phyloP scores from a whole-genome alignment of 768 basidiomycete genomes.

The Mycena floridula region DNA sequence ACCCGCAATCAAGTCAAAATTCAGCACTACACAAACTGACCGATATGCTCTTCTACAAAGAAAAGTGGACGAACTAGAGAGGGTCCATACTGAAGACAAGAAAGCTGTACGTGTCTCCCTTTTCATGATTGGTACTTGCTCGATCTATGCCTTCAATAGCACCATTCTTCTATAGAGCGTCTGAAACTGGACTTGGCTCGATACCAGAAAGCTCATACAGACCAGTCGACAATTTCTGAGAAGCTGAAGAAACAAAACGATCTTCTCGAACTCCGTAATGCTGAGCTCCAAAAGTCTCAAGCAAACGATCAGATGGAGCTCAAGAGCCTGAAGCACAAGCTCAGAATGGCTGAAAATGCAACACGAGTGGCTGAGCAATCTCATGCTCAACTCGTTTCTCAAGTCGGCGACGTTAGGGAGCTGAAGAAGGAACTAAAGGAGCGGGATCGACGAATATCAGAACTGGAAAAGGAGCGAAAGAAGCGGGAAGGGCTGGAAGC shows the following conservation, averaged over 20 bases:
- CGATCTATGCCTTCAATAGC: slow-evolving; percentile 31
- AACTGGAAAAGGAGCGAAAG: slow-evolving; percentile 58
- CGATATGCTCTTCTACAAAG: slow-evolving; percentile 50
- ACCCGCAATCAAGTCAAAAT: neutral
- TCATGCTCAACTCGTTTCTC: slow-evolving; percentile 40
- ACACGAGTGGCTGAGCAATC: slow-evolving; percentile 57
- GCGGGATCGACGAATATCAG: slow-evolving; percentile 45
- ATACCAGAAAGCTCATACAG: slow-evolving; percentile 38
- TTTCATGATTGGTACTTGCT: neutral
- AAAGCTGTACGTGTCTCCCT: slow-evolving; percentile 40
- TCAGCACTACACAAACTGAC: too few relatives aligned
- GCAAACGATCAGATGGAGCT: slow-evolving; percentile 51
- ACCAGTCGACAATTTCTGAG: slow-evolving; percentile 47
- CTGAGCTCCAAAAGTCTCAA: slow-evolving; percentile 50
- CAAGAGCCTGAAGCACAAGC: slow-evolving; percentile 54
- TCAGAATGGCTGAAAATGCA: slow-evolving; percentile 51
- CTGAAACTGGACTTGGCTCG: slow-evolving; percentile 51
- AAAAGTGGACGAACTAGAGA: slow-evolving; percentile 61
- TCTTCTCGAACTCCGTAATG: slow-evolving; percentile 48
- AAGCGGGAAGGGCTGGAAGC: slow-evolving; percentile 42
- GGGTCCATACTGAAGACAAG: slow-evolving; percentile 59
- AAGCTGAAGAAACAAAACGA: slow-evolving; percentile 62
- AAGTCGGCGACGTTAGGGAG: slow-evolving; percentile 47
- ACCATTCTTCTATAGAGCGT: slow-evolving; percentile 53
- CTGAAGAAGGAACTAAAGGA: slow-evolving; percentile 49